These are phyloP conservation scores for Fagopyrum esculentum DNA, from an alignment of 148 eudicot species.

Conservation along the genomic window DNA sequence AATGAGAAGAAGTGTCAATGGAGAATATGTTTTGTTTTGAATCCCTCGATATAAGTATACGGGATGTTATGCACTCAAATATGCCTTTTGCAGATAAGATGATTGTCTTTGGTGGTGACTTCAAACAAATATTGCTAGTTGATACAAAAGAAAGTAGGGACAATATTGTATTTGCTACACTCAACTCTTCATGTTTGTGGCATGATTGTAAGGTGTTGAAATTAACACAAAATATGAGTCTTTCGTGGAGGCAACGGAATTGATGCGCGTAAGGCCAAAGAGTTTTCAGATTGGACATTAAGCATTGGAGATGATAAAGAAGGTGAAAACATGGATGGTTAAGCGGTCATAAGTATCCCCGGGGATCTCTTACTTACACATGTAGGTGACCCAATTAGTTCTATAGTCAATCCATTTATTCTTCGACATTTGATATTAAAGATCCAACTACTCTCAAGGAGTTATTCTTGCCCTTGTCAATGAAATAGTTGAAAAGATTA, in stretches of 20 bases:
- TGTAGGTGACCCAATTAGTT: neutral
- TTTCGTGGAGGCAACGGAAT: neutral
- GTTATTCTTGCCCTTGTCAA: neutral
- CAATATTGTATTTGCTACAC: no score
- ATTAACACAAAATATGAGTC: neutral
- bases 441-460: neutral
- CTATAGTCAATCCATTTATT: neutral
- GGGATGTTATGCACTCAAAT: no score
- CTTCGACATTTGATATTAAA: neutral
- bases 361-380: neutral
- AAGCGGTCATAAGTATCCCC: neutral
- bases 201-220: neutral
- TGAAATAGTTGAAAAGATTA: no score
- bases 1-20: constrained; percentile 27
- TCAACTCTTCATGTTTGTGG: neutral
- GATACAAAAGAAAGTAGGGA: no score
- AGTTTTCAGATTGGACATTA: neutral
- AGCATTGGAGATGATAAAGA: neutral
- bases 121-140: no score
- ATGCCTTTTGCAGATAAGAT: no score
- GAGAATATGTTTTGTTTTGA: no score
- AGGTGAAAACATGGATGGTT: neutral
- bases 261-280: neutral
- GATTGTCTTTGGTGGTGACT: no score
- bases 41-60: no score